Conservation (phyloP, 1,139 yeast species). For the Saccharomycopsis hybrid region DNA sequence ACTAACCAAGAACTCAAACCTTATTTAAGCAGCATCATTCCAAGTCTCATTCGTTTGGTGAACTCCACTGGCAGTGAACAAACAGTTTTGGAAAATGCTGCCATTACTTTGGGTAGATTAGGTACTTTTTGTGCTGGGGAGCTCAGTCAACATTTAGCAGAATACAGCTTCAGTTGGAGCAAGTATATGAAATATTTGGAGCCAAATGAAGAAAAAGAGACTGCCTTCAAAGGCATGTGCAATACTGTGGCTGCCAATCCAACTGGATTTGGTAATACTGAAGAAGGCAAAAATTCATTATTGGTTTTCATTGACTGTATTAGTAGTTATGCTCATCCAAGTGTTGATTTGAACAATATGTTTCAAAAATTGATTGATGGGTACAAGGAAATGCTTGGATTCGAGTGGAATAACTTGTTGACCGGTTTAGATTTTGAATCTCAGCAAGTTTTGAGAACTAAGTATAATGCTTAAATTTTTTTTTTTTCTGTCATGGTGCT, state of each 20-base stretch:
- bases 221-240: conserved; percentile 74
- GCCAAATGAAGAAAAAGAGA: conserved; percentile 77
- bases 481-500: too few species aligned
- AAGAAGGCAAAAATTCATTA: conserved; percentile 41
- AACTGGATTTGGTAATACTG: conserved; percentile 49
- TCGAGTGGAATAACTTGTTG: conserved; percentile 30
- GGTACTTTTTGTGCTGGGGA: conserved; percentile 61
- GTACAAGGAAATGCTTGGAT: conserved; percentile 45
- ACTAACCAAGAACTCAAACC: conserved; percentile 45
- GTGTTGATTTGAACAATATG: conserved; percentile 37
- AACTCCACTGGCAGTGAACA: conserved; percentile 45
- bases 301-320: conserved; percentile 57
- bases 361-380: conserved; percentile 42
- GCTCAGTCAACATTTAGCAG: conserved; percentile 49
- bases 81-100: conserved; percentile 78
- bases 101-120: conserved; percentile 89
- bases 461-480: conserved; percentile 23
- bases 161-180: conserved; percentile 62
- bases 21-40: conserved; percentile 55
- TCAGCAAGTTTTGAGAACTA: conserved; percentile 23
- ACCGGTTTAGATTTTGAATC: conserved; percentile 27
- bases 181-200: conserved; percentile 54
- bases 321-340: conserved; percentile 51
- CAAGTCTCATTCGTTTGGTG: conserved; percentile 59
- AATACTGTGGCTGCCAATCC: conserved; percentile 61